phyloP scores from a whole-genome alignment of 768 basidiomycete genomes.

The Amanita inopinata region DNA sequence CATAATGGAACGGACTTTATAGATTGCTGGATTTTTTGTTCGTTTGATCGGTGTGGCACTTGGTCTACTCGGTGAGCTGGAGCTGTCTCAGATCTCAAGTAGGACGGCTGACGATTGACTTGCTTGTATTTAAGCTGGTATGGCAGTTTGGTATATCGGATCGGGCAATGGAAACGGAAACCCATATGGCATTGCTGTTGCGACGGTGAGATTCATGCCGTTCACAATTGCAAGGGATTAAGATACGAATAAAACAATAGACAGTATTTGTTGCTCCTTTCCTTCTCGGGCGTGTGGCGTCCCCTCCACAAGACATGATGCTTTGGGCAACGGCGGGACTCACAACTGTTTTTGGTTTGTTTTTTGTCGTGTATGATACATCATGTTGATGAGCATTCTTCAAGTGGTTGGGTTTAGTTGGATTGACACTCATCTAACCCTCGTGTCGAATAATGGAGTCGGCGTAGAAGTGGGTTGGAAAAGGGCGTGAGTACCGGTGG shows the following conservation, averaged over 20 bases:
- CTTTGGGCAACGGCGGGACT: slow-evolving; percentile 30
- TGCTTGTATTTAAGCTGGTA: slow-evolving; percentile 26
- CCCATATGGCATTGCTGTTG: slow-evolving; percentile 31
- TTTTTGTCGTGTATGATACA: background rate
- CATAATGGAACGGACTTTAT: background rate
- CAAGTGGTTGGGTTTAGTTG: slow-evolving; percentile 34
- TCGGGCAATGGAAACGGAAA: slow-evolving; percentile 28
- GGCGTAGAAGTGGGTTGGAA: slow-evolving; percentile 32
- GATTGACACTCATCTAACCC: slow-evolving; percentile 24
- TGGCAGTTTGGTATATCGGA: slow-evolving; percentile 36
- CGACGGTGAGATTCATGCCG: slow-evolving; percentile 24
- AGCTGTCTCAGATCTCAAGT: too few relatives aligned
- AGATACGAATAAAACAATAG: slow-evolving; percentile 13
- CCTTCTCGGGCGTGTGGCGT: slow-evolving; percentile 24
- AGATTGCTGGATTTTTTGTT: slow-evolving; percentile 26
- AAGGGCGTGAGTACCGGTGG: slow-evolving; percentile 24
- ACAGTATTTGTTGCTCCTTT: slow-evolving; percentile 26
- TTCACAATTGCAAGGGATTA: background rate
- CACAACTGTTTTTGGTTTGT: slow-evolving; percentile 29
- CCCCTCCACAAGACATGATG: slow-evolving; percentile 23
- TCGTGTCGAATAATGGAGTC: slow-evolving; percentile 23
- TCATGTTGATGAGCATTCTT: background rate
- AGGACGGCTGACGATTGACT: too few relatives aligned
- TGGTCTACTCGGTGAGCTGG: slow-evolving; percentile 28
- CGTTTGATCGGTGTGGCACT: slow-evolving; percentile 24